Evolutionary conservation across 139 green algal genomes (phyloP).

Genomic region (Tetraselmis striata): DNA sequence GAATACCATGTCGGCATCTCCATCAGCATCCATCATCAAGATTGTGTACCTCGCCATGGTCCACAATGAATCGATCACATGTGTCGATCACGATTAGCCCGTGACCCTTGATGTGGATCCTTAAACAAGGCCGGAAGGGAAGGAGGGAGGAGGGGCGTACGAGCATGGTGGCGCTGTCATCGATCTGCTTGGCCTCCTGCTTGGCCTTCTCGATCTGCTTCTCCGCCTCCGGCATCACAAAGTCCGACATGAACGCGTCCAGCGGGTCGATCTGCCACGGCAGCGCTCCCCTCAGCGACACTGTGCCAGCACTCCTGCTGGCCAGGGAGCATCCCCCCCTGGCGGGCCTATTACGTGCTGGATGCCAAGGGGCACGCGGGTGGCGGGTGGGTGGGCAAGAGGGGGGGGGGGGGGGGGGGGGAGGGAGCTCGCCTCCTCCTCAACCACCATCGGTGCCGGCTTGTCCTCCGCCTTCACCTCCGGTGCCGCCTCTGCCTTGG

Average conservation of each 20-base stretch:
- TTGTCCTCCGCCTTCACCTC: neutral
- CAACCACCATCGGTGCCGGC: neutral
- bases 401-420: neutral
- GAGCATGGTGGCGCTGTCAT: constrained; percentile 18
- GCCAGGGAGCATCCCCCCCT: neutral
- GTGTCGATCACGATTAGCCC: too few relatives aligned
- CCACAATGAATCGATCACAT: too few relatives aligned
- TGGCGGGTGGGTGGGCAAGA: neutral
- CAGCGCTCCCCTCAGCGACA: neutral
- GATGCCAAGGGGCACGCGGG: too few relatives aligned
- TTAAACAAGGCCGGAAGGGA: too few relatives aligned
- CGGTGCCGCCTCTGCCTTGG: constrained; percentile 9
- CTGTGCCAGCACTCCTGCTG: neutral
- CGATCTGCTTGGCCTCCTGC: constrained; percentile 1
- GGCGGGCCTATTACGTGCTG: neutral
- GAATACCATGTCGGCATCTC: too few relatives aligned
- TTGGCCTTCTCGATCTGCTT: constrained; percentile 1
- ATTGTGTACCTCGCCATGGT: too few relatives aligned
- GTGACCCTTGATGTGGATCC: too few relatives aligned
- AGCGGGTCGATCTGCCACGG: constrained; percentile 78
- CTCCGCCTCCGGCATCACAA: constrained; percentile 36
- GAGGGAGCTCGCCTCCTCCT: constrained; percentile 16
- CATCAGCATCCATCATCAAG: too few relatives aligned
- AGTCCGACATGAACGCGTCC: constrained; percentile 88
- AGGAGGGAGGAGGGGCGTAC: too few relatives aligned